Conservation (phyloP, 2,329 filamentous ascomycete genomes). For the Microascus cirrosus region DNA sequence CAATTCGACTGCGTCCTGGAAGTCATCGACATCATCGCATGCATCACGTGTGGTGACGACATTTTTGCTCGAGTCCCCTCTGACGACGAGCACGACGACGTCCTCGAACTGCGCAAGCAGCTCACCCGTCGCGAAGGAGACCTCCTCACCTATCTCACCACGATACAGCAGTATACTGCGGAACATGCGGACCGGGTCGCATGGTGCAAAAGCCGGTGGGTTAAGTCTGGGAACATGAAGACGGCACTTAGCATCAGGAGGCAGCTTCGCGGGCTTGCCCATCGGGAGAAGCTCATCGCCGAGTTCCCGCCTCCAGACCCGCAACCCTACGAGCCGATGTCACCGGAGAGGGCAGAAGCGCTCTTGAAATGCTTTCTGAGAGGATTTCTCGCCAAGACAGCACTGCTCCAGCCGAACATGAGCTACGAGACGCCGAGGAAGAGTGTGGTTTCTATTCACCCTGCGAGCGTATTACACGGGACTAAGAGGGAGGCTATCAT, state of each 20-base stretch:
- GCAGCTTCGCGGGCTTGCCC: constrained; percentile 46
- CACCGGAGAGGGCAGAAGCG: constrained; percentile 40
- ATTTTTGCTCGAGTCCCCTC: constrained; percentile 50
- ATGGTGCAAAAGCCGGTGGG: constrained; percentile 47
- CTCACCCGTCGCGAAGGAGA: constrained; percentile 52
- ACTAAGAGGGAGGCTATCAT: constrained; percentile 56
- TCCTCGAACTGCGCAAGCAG: constrained; percentile 42
- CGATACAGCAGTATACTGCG: constrained; percentile 49
- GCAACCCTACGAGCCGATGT: constrained; percentile 41
- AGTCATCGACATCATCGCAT: constrained; percentile 71
- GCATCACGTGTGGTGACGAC: constrained; percentile 51
- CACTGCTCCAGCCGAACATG: constrained; percentile 46
- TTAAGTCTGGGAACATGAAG: constrained; percentile 50
- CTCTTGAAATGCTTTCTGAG: constrained; percentile 51
- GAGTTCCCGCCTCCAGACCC: constrained; percentile 37
- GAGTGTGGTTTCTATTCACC: constrained; percentile 50
- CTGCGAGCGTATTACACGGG: constrained; percentile 50
- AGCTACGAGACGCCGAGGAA: constrained; percentile 52
- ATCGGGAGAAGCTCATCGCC: constrained; percentile 36
- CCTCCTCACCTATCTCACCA: constrained; percentile 51
- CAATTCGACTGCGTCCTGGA: constrained; percentile 66
- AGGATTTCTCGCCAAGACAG: constrained; percentile 51
- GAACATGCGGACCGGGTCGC: constrained; percentile 41
- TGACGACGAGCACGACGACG: constrained; percentile 43
- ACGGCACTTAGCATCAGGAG: constrained; percentile 51